Base-by-base conservation (phyloP, 805 yeast species). In the Candida stauntonica region DNA sequence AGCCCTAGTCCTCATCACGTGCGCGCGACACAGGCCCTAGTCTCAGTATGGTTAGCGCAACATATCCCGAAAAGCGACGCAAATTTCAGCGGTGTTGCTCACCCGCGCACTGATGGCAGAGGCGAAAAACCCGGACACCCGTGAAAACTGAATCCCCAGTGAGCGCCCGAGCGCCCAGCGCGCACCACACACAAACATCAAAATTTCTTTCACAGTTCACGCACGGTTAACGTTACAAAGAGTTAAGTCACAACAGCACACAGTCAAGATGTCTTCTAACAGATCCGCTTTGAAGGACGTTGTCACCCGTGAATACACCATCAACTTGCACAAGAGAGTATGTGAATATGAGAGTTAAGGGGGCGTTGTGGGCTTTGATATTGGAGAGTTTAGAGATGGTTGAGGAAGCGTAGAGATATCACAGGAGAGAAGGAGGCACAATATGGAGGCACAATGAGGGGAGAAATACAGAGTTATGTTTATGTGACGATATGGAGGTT, bases 241-340 rank as follows among this genome's bases (percentile, higher is more conserved):
- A 12, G 11, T 17, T 28, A 15, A 28, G 24, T 30, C 36, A 36
- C 38, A 34, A 30, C 46, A 35, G 28, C 44, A 29, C 41, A 37
- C 46, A 38, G 32, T 41, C 40, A 49, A 50, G 44, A 68, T 69
- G 73, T 70, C 73, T 58, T 69, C 69, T 42, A 55, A 56, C 59
- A 73, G 74, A 72, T 78, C 81, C 74, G 94, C 91, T 74, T 78
- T 88, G 71, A 85, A 86, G 78, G 98, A 93, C 89, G 96, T 88
- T 75, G 97, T 93, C 75, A 86, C 99, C 73, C 95, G 99, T 76
- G 99, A 93, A 79, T 93, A 93, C 87, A 93, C 99, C 82, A 89
- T 93, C 75, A 91, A 93, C 87, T 78, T 91, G 75, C 96, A 88
- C 95, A 91, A 88, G 76, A 88, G 98, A 78, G 95, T 86, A 83